phyloP scores from a whole-genome alignment of 2,329 filamentous ascomycete genomes.

The Periconia digitata region DNA sequence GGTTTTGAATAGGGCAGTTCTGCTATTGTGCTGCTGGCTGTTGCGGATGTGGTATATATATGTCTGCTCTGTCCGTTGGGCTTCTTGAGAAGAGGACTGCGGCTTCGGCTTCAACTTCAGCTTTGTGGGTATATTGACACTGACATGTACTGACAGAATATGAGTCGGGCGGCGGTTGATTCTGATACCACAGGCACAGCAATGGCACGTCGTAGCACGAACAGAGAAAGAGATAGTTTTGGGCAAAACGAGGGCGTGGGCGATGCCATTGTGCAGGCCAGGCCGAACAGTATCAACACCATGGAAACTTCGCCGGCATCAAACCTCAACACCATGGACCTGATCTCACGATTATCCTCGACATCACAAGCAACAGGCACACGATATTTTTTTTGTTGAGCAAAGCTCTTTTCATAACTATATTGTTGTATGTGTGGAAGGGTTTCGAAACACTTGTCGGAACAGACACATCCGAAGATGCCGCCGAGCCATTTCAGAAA shows the following conservation, averaged over 20 bases:
- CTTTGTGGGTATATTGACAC: too few relatives aligned
- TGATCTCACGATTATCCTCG: not conserved
- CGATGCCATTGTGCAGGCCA: not conserved
- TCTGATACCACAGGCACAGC: too few relatives aligned
- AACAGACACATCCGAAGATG: not conserved
- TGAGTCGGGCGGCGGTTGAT: too few relatives aligned
- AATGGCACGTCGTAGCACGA: not conserved
- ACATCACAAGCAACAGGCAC: slow-evolving; percentile 1
- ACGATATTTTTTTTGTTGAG: not conserved
- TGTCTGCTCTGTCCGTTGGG: too few relatives aligned
- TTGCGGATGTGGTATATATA: too few relatives aligned
- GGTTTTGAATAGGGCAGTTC: too few relatives aligned
- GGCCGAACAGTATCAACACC: not conserved
- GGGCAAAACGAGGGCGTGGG: not conserved
- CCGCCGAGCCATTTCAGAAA: not conserved
- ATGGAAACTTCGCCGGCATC: not conserved
- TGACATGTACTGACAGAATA: too few relatives aligned
- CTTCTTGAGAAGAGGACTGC: too few relatives aligned
- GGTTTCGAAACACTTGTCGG: too few relatives aligned
- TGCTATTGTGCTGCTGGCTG: too few relatives aligned
- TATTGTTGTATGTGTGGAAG: too few relatives aligned
- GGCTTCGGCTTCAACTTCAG: too few relatives aligned
- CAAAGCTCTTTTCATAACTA: not conserved
- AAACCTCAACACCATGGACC: not conserved
- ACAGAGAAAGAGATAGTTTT: not conserved